Evolutionary conservation across 2,329 filamentous ascomycete species (phyloP).

Genomic region (Calonectria crousiana): DNA sequence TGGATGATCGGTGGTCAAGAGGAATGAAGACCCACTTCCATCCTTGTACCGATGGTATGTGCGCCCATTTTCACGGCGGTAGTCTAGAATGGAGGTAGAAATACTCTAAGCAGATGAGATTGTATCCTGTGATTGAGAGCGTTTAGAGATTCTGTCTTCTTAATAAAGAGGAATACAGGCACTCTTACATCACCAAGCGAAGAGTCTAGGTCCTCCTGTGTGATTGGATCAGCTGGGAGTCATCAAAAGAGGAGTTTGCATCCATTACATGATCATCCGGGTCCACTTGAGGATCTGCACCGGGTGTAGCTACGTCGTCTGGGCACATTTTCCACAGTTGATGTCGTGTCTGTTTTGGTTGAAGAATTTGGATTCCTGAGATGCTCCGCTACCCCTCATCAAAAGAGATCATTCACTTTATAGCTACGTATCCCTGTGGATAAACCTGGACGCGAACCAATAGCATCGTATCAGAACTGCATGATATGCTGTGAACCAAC

Average conservation of each 20-base stretch:
- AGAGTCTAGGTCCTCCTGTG: background rate
- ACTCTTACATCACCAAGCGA: background rate
- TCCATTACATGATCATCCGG: background rate
- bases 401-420: background rate
- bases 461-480: background rate
- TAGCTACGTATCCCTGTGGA: background rate
- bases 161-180: no score
- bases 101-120: conserved; percentile 10
- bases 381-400: background rate
- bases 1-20: no score
- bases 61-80: conserved; percentile 11
- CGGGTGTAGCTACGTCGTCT: background rate
- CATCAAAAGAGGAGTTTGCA: background rate
- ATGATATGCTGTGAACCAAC: background rate
- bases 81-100: conserved; percentile 10
- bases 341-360: background rate
- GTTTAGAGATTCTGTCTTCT: background rate
- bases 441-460: conserved; percentile 4
- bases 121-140: background rate
- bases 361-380: background rate
- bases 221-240: background rate
- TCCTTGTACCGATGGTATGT: conserved; percentile 21
- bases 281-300: background rate
- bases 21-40: background rate
- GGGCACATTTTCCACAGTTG: background rate